Percentiles rank a stretch among this genome's conserved stretches.
Conservation (phyloP, 345 rosid genomes). For the Draba incana region DNA sequence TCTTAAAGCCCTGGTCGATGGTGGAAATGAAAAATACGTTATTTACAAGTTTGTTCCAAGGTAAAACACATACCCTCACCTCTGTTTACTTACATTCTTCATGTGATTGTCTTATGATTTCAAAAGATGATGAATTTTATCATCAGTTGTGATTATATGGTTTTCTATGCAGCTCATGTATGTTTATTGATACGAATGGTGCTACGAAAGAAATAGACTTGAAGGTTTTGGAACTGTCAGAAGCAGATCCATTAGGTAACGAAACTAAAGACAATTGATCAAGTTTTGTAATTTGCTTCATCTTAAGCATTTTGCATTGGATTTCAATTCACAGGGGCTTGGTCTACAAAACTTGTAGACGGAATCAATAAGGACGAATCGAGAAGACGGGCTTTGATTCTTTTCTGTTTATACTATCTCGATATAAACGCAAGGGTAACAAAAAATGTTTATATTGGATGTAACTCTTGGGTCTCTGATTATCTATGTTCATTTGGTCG, state of each 20-base stretch:
- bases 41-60: constrained; percentile 75
- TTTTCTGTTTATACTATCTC: constrained; percentile 71
- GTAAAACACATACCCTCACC: constrained; percentile 42
- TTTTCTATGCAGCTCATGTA: constrained; percentile 63
- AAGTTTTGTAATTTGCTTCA: background rate
- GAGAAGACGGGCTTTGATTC: constrained; percentile 78
- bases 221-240: constrained; percentile 53
- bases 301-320: constrained; percentile 15
- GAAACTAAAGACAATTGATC: background rate
- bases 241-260: constrained; percentile 69
- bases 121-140: constrained; percentile 1
- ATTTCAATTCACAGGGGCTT: constrained; percentile 52
- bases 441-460: constrained; percentile 22
- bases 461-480: background rate
- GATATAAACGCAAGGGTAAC: constrained; percentile 72
- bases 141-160: background rate
- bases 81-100: background rate
- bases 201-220: constrained; percentile 60
- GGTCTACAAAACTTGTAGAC: constrained; percentile 73
- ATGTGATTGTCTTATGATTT: constrained; percentile 3
- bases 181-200: constrained; percentile 64
- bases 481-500: background rate
- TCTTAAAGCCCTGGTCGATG: constrained; percentile 64
- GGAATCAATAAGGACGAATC: constrained; percentile 82
- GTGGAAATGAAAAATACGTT: constrained; percentile 54